Evolutionary conservation across 768 basidiomycete genomes (phyloP).

Genomic region (Hortiboletus flavorubellus): DNA sequence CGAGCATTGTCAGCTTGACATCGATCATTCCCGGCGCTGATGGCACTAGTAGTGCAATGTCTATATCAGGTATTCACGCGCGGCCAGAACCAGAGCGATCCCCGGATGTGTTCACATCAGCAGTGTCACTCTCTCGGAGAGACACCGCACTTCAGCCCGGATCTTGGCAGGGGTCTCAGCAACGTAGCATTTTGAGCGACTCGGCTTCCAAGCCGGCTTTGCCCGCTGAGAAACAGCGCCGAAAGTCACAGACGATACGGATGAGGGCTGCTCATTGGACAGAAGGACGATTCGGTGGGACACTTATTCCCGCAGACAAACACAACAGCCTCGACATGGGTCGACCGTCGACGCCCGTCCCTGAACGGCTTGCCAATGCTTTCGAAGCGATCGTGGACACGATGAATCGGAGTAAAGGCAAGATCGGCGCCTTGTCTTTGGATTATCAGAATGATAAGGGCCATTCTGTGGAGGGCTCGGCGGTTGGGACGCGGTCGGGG

Average conservation of each 20-base stretch:
- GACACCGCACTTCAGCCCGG: conserved; percentile 4
- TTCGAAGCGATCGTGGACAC: conserved; percentile 48
- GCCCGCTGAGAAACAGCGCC: conserved; percentile 27
- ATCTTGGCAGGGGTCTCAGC: conserved; percentile 12
- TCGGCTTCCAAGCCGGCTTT: conserved; percentile 22
- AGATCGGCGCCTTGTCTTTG: conserved; percentile 3
- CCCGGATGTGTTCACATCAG: conserved; percentile 1
- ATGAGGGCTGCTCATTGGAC: conserved; percentile 59
- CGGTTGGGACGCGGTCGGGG: neutral
- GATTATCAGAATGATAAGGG: conserved; percentile 8
- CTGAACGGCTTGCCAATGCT: conserved; percentile 39
- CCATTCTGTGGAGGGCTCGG: neutral
- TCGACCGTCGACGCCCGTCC: conserved; percentile 34
- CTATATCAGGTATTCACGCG: conserved; percentile 1
- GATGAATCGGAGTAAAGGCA: conserved; percentile 26
- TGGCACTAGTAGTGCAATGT: neutral
- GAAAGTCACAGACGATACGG: conserved; percentile 50
- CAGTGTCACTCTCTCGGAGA: conserved; percentile 5
- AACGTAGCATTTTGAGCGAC: conserved; percentile 18
- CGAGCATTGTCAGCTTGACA: conserved; percentile 55
- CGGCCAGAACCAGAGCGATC: conserved; percentile 1
- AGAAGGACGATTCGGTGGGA: conserved; percentile 49
- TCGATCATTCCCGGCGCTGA: conserved; percentile 31
- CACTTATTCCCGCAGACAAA: conserved; percentile 23
- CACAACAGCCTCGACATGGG: conserved; percentile 14